Conservation (phyloP, 805 yeast genomes). For the Candida hungchunana region DNA sequence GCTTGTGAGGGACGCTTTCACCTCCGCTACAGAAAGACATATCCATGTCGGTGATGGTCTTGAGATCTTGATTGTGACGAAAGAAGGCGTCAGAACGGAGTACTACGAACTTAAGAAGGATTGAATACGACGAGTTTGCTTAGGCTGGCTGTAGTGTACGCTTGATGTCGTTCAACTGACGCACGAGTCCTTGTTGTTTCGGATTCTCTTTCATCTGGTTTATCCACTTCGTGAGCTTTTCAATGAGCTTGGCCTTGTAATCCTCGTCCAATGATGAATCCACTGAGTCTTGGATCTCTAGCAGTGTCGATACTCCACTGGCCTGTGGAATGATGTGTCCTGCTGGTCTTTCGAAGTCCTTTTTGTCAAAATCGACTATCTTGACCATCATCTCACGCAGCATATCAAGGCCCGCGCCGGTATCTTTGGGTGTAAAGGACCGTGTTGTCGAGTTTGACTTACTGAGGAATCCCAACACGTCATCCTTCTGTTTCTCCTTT, state of each 20-base stretch:
- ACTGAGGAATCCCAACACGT: slow-evolving; percentile 15
- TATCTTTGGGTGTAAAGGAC: background rate
- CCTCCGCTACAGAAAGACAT: slow-evolving; percentile 97
- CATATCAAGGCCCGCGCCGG: slow-evolving; percentile 8
- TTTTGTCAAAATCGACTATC: slow-evolving; percentile 17
- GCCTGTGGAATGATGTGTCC: background rate
- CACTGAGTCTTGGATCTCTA: slow-evolving; percentile 2
- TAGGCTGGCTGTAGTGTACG: slow-evolving; percentile 3
- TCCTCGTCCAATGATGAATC: slow-evolving; percentile 4
- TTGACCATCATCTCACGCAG: slow-evolving; percentile 21
- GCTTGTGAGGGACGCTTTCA: slow-evolving; percentile 88
- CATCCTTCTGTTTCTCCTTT: slow-evolving; percentile 5
- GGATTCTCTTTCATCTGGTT: slow-evolving; percentile 1
- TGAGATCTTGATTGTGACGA: slow-evolving; percentile 85
- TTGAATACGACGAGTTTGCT: slow-evolving; percentile 30
- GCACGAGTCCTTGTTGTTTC: slow-evolving; percentile 7
- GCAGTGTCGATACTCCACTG: slow-evolving; percentile 5
- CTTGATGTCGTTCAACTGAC: slow-evolving; percentile 16
- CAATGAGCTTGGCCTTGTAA: slow-evolving; percentile 3
- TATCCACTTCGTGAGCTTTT: slow-evolving; percentile 12
- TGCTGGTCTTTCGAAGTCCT: slow-evolving; percentile 3
- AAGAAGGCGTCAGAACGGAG: slow-evolving; percentile 85
- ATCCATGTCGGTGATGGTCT: slow-evolving; percentile 97
- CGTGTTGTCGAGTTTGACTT: background rate
- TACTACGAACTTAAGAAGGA: slow-evolving; percentile 86